A percentile compares a stretch with the other conserved stretches of the same genome.
Conservation (phyloP, 1,284 basidiomycete species). For the Melampsora larici-populina region DNA sequence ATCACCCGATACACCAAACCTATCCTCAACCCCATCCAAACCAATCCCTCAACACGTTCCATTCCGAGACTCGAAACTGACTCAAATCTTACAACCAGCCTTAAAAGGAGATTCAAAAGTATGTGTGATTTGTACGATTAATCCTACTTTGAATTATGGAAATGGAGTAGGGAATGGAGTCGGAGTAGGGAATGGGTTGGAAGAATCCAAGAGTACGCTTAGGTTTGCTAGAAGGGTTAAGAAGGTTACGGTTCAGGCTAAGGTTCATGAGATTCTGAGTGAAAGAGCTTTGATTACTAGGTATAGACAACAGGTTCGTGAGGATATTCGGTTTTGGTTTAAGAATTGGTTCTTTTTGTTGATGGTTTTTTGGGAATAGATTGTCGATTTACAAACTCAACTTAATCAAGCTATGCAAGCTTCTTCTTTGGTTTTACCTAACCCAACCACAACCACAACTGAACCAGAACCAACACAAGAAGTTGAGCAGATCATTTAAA, state of each 20-base stretch:
- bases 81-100: slow-evolving; percentile 53
- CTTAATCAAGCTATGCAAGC: slow-evolving; percentile 19
- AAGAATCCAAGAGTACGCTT: slow-evolving; percentile 77
- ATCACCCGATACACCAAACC: slow-evolving; percentile 45
- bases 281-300: slow-evolving; percentile 81
- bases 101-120: slow-evolving; percentile 51
- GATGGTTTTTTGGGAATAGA: background rate
- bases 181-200: too few relatives aligned
- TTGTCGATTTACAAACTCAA: slow-evolving; percentile 25
- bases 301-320: slow-evolving; percentile 59
- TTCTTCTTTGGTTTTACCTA: slow-evolving; percentile 4
- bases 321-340: slow-evolving; percentile 3
- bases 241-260: slow-evolving; percentile 72
- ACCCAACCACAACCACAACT: background rate
- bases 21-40: background rate
- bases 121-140: slow-evolving; percentile 53
- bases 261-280: slow-evolving; percentile 88
- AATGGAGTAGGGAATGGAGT: too few relatives aligned
- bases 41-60: slow-evolving; percentile 48
- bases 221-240: slow-evolving; percentile 85
- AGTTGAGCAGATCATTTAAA: too few relatives aligned
- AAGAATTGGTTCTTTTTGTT: too few relatives aligned
- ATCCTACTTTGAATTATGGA: slow-evolving; percentile 46
- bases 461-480: background rate
- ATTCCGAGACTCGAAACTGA: slow-evolving; percentile 54